phyloP scores from a whole-genome alignment of 2,329 filamentous ascomycete species.

The Botryotinia calthae region DNA sequence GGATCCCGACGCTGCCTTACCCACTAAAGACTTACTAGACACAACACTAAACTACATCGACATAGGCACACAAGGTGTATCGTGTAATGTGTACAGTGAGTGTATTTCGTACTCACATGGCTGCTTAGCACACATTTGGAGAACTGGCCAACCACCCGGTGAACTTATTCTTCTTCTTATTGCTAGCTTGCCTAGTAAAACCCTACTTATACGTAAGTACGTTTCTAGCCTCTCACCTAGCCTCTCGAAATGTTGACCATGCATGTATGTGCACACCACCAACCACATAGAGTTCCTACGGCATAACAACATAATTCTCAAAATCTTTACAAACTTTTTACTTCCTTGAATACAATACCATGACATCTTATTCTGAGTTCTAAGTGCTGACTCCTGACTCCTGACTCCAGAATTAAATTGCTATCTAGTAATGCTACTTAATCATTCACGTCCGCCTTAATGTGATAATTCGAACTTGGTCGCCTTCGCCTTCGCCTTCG shows the following conservation, averaged over 20 bases:
- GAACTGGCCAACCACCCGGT: too few species aligned
- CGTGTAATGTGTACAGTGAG: too few species aligned
- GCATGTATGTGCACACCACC: not conserved
- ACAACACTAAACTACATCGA: not conserved
- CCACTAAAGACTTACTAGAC: not conserved
- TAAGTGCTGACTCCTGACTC: not conserved
- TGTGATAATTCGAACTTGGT: not conserved
- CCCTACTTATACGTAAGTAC: too few species aligned
- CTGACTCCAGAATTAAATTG: not conserved
- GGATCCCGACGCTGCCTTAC: not conserved
- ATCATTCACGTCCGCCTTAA: constrained; percentile 11
- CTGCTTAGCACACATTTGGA: not conserved
- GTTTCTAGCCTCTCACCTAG: not conserved
- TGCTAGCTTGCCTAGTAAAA: not conserved
- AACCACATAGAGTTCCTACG: not conserved
- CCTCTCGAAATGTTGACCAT: not conserved
- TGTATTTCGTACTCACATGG: not conserved
- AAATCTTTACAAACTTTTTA: constrained; percentile 9
- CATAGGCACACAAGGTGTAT: not conserved
- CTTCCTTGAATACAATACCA: not conserved
- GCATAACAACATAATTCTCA: not conserved
- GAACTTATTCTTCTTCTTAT: too few species aligned
- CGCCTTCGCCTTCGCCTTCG: not conserved
- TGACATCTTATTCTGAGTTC: not conserved
- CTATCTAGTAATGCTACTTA: constrained; percentile 6